phyloP scores from a whole-genome alignment of 129 eudicot genomes.

The Solidago caesia region DNA sequence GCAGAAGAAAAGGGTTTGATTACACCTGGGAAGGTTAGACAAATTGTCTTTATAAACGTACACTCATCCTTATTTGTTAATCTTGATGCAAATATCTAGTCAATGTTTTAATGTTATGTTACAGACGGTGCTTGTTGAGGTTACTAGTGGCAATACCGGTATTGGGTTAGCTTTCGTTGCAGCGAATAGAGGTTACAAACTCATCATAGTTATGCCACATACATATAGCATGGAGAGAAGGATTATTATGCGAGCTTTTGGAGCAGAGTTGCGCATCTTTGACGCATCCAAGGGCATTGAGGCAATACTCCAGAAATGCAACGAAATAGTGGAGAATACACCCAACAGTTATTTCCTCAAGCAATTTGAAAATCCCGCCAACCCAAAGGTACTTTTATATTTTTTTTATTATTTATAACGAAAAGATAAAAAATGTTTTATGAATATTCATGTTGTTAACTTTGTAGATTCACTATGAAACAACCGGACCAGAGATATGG shows the following conservation, averaged over 20 bases:
- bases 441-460: background rate
- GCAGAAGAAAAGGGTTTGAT: slow-evolving; percentile 81
- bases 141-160: slow-evolving; percentile 75
- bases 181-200: slow-evolving; percentile 65
- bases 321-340: slow-evolving; percentile 49
- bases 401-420: background rate
- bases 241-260: slow-evolving; percentile 58
- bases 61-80: no score
- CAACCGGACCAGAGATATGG: slow-evolving; percentile 83
- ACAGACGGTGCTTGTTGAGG: slow-evolving; percentile 63
- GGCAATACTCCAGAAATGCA: slow-evolving; percentile 35
- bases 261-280: slow-evolving; percentile 55
- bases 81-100: background rate
- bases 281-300: slow-evolving; percentile 50
- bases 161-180: slow-evolving; percentile 76
- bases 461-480: slow-evolving; percentile 59
- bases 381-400: slow-evolving; percentile 49
- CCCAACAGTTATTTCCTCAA: slow-evolving; percentile 50
- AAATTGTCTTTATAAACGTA: background rate
- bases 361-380: slow-evolving; percentile 74
- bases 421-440: background rate
- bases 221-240: slow-evolving; percentile 59
- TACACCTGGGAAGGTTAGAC: slow-evolving; percentile 64
- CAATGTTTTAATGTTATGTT: background rate
- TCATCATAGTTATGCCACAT: slow-evolving; percentile 57